These are phyloP conservation scores for Chrysanthemum lavandulifolium DNA, from an alignment of 129 eudicot genomes.

Conservation along the genomic window DNA sequence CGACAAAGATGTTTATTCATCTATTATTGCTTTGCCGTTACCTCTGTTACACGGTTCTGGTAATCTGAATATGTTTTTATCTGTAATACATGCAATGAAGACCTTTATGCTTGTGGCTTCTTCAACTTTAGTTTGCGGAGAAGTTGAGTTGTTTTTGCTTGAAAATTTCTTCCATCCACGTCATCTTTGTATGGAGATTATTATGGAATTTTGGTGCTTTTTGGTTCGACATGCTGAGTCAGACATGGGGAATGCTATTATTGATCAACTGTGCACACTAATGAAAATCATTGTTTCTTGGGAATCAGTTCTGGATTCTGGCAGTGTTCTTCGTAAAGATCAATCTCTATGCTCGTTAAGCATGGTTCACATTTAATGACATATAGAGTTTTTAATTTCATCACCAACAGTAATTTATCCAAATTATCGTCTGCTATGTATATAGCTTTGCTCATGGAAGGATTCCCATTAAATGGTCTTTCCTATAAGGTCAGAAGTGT, in stretches of 20 bases:
- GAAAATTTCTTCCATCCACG: no score
- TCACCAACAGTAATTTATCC: no score
- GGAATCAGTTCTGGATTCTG: constrained; percentile 47
- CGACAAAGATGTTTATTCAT: constrained; percentile 63
- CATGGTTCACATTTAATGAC: constrained; percentile 48
- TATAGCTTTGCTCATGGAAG: constrained; percentile 70
- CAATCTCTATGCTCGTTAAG: constrained; percentile 52
- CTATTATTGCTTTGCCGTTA: constrained; percentile 51
- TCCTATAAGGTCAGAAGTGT: constrained; percentile 55
- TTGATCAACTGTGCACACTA: constrained; percentile 65
- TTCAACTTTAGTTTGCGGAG: constrained; percentile 53
- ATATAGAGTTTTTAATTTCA: constrained; percentile 20
- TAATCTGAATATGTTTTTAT: constrained; percentile 51
- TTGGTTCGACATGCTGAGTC: constrained; percentile 58
- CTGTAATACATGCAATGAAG: constrained; percentile 65
- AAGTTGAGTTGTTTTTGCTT: not conserved
- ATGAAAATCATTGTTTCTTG: constrained; percentile 38
- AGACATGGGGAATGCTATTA: constrained; percentile 49
- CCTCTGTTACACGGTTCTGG: constrained; percentile 44
- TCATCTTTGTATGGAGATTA: no score
- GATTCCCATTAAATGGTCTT: constrained; percentile 66
- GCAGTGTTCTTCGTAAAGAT: constrained; percentile 60
- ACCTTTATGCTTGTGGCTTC: constrained; percentile 74
- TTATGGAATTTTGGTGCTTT: no score
- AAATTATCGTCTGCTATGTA: no score